Base-by-base conservation (phyloP, 2,329 filamentous ascomycete species). In the Neoascochyta sp. region DNA sequence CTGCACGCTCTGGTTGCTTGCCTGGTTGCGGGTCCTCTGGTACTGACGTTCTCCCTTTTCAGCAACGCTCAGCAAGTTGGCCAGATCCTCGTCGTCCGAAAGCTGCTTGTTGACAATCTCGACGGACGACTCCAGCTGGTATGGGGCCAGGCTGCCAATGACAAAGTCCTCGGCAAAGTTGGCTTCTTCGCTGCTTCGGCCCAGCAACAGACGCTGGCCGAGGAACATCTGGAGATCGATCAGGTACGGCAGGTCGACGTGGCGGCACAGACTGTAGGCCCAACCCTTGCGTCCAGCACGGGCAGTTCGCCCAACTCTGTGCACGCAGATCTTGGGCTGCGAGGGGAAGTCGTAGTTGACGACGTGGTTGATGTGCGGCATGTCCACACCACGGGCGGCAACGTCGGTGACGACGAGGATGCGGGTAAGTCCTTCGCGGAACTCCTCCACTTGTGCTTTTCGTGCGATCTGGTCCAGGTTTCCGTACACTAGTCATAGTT, bases 281-380 rank as follows among this genome's bases (percentile, higher is more conserved):
- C 92, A 96, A 41, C 92, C 92, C 45, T 83, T 80, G 51, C 87
- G 82, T 9, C 90, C 92, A 24, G 93, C 93, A 75, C 92, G 80
- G 22, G 92, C 93, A 15, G 93, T 98, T 66, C 92, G 82, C 52
- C 92, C 92, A 25, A 98, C 92, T 58, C 92, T 82, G 64, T 98
- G 92, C 16, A 98, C 84, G 52, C 93, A 98, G 22, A 98, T 81
- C 66, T 98, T 98, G 12, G 92, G 87, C 54, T 96, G 92, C 2
- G 90, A 85, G 3, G 92, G 90, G 45, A 98, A 98, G 57, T 96
- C 90, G 64, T 94, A 98, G 70, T 98, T 96, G 70, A 98, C 90
- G 36, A 98, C 92, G 58, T 98, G 96, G 34, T 87, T 89, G 19
- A 98, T 74, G 25, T 95, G 77, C 0, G 92, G 92, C 47, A 98